A percentile compares a stretch with the other conserved stretches of the same genome.
These are phyloP conservation scores for Trebouxiophyceae sp. DNA, from an alignment of 163 green algal genomes.

Conservation along the genomic window DNA sequence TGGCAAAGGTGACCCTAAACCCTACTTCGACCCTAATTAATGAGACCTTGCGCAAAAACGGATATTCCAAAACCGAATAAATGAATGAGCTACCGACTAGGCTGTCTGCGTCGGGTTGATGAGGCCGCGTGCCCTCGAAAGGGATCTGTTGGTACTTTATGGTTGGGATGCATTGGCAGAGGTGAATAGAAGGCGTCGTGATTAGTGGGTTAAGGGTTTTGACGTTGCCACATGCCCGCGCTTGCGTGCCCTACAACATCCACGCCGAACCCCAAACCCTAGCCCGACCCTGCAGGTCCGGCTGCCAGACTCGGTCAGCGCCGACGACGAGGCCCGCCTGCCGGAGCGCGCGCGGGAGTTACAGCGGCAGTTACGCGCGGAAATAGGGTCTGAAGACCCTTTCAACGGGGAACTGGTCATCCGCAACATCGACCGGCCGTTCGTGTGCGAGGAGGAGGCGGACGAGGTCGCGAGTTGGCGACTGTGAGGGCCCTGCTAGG, in stretches of 20 bases:
- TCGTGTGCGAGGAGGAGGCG: conserved; percentile 12
- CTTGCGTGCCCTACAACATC: too few species aligned
- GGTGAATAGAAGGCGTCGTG: too few species aligned
- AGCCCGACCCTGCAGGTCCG: too few species aligned
- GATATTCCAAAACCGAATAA: too few species aligned
- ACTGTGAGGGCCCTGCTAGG: too few species aligned
- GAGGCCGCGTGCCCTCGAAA: neutral
- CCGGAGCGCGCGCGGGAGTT: conserved; percentile 8
- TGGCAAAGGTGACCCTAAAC: conserved; percentile 12
- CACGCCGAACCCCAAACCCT: too few species aligned
- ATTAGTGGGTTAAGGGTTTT: too few species aligned
- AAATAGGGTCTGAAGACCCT: conserved; percentile 54
- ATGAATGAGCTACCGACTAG: neutral
- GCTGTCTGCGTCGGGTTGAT: neutral
- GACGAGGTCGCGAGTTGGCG: neutral
- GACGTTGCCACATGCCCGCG: too few species aligned
- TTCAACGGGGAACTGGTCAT: conserved; percentile 52
- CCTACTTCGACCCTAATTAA: neutral
- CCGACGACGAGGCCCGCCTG: neutral
- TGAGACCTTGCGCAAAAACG: neutral
- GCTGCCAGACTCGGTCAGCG: neutral
- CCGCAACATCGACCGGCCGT: conserved; percentile 43
- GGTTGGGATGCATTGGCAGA: too few species aligned
- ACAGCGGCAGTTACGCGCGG: conserved; percentile 32
- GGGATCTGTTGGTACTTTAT: too few species aligned